Evolutionary conservation across 2,329 filamentous ascomycete species (phyloP), one percentile per base, ranked within the genome.

Genomic region (Colletotrichum musicola): DNA sequence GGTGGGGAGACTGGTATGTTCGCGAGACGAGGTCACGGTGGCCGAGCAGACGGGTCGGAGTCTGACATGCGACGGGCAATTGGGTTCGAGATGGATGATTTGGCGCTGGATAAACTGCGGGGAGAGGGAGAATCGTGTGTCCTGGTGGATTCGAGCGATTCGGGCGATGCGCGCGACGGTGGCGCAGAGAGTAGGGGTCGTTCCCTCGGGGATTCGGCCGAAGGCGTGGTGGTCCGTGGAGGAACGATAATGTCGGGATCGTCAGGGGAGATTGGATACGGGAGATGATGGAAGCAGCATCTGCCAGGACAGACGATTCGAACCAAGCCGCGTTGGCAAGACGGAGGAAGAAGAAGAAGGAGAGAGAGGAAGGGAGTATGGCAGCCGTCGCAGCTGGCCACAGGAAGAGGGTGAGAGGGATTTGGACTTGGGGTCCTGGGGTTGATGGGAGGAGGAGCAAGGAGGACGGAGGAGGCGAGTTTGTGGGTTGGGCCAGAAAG

Each of bases 1-100:
- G 20, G 20, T 49, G 22, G 49, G 30, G 20, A 62, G 62, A 35
- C 30, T 50, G 74, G 71, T 73, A 73, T 78, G 75, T 76, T 77
- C 75, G 77, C 77, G 76, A 74, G 77, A 76, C 75, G 75, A 75
- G 77, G 74, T 79, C 72, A 75, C 70, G 70, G 72, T 71, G 62
- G 70, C 46, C 46, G 67, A 42, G 53, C 54, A 69, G 38, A 68
- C 30, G 38, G 6, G 44, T 49, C 54, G 40, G 49, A 54, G 9
- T 49, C 20, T 58, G 42, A 55, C 67, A 69, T 69, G 67, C 67
- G 67, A 61, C 47, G 18, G 64, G 35, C 64, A 69, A 69, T 63
- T 68, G 64, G 44, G 9, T n/a, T 58, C 20, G 22, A 16, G 53
- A 40, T 57, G 49, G 47, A 49, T 35, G 57, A 44, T 50, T 49